phyloP scores from a whole-genome alignment of 2,329 filamentous ascomycete genomes.

The Huntiella abstrusa region DNA sequence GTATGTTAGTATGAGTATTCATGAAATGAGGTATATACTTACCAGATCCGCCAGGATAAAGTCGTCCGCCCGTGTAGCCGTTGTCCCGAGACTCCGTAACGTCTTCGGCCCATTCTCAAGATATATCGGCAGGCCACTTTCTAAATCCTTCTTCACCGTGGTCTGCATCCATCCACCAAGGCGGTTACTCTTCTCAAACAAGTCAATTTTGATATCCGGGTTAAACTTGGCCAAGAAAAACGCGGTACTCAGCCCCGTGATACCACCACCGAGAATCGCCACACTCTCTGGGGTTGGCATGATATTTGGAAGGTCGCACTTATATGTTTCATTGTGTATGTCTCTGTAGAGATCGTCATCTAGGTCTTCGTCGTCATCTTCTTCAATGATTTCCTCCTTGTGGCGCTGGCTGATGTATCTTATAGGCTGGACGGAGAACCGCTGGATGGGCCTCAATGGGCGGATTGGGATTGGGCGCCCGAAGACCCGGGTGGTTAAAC shows the following conservation, averaged over 20 bases:
- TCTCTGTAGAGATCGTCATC: neutral
- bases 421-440: neutral
- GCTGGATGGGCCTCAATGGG: too few relatives aligned
- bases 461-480: too few relatives aligned
- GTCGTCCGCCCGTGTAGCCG: conserved; percentile 33
- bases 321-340: neutral
- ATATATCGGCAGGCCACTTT: conserved; percentile 5
- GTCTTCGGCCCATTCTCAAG: conserved; percentile 47
- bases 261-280: conserved; percentile 61
- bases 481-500: too few relatives aligned
- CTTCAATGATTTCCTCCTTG: neutral
- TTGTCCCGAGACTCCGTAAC: conserved; percentile 34
- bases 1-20: neutral
- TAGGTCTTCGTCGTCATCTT: neutral
- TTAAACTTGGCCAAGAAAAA: conserved; percentile 48
- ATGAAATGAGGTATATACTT: conserved; percentile 15
- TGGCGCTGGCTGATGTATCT: neutral
- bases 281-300: conserved; percentile 21
- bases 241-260: conserved; percentile 63
- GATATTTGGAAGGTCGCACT: neutral
- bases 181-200: conserved; percentile 34
- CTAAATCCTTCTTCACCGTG: conserved; percentile 30
- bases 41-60: conserved; percentile 55
- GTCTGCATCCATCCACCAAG: conserved; percentile 76
- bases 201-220: conserved; percentile 9